Evolutionary conservation across 2,329 filamentous ascomycete species (phyloP).

Genomic region (Cladosporium oxysporum): DNA sequence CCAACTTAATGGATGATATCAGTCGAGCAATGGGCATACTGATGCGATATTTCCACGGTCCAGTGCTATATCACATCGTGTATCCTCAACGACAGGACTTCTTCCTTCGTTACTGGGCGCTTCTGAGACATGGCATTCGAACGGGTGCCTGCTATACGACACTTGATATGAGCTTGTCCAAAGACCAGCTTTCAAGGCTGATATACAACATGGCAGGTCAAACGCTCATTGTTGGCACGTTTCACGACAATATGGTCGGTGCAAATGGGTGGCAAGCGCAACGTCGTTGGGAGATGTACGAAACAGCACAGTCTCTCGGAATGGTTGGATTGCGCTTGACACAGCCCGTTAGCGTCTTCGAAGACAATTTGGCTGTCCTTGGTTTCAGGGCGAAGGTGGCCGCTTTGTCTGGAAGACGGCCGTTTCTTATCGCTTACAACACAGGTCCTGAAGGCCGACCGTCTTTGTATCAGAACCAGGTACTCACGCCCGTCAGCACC

Average conservation of each 20-base stretch:
- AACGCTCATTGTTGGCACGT: background rate
- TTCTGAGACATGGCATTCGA: background rate
- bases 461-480: background rate
- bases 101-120: background rate
- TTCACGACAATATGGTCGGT: background rate
- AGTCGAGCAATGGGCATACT: background rate
- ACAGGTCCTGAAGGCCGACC: background rate
- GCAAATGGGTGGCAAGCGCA: background rate
- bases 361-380: background rate
- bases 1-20: background rate
- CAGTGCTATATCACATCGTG: background rate
- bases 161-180: background rate
- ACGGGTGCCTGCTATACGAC: background rate
- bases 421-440: slow-evolving; percentile 1
- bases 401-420: background rate
- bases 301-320: background rate
- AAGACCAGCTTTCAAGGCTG: background rate
- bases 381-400: background rate
- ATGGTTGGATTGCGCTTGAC: background rate
- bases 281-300: background rate
- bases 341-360: background rate
- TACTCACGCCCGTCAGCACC: slow-evolving; percentile 1
- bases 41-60: background rate
- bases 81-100: background rate
- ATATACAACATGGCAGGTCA: background rate